Evolutionary conservation across 148 eudicot genomes (phyloP).

Genomic region (Nyssa sinensis): DNA sequence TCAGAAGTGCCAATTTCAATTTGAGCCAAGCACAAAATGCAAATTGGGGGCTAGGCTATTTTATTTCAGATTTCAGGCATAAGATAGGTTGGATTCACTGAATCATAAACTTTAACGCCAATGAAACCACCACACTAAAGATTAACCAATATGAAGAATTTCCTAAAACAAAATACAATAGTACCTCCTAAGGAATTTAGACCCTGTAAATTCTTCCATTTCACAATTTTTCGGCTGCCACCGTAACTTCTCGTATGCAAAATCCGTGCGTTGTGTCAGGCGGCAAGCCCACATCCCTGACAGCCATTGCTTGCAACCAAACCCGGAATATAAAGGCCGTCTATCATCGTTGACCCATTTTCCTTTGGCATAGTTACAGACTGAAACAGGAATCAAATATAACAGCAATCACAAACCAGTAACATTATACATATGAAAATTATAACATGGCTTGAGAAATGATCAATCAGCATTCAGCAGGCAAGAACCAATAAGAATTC

Average conservation of each 20-base stretch:
- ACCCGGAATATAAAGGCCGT: slow-evolving; percentile 87
- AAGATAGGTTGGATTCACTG: not conserved
- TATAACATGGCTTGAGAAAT: not conserved
- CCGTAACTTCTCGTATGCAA: slow-evolving; percentile 75
- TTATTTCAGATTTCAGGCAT: not conserved
- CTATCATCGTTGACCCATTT: slow-evolving; percentile 78
- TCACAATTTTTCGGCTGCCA: slow-evolving; percentile 84
- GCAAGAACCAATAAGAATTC: not conserved
- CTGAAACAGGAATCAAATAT: slow-evolving; percentile 40
- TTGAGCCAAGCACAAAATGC: not conserved
- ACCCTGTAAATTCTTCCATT: slow-evolving; percentile 68
- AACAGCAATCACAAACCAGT: not conserved
- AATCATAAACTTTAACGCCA: not conserved
- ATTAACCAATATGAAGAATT: not conserved
- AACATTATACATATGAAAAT: not conserved
- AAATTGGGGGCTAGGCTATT: not conserved
- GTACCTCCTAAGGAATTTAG: slow-evolving; percentile 68
- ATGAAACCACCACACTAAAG: not conserved
- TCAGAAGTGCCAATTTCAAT: not conserved
- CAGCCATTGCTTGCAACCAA: slow-evolving; percentile 87
- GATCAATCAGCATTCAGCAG: too few species aligned
- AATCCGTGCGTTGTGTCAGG: slow-evolving; percentile 75
- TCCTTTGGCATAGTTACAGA: slow-evolving; percentile 74
- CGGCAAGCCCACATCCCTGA: slow-evolving; percentile 98
- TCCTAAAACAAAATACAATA: not conserved